Percentiles rank a stretch among this genome's conserved stretches.
Evolutionary conservation across 2,329 filamentous ascomycete genomes (phyloP).

Genomic region (Colletotrichum chlorophyti): DNA sequence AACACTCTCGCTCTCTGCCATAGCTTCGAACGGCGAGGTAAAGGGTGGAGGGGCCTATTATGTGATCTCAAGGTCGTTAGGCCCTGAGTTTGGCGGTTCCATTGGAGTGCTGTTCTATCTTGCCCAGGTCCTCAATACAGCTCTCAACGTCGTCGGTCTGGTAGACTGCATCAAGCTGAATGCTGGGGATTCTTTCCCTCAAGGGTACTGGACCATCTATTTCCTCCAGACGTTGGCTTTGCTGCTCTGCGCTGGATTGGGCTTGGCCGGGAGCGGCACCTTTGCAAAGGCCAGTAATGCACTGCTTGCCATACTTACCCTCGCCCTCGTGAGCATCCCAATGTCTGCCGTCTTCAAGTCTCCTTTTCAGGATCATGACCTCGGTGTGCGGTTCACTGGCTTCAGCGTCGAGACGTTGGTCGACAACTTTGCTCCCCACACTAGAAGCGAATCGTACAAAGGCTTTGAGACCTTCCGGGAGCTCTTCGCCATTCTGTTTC

Average conservation of each 20-base stretch:
- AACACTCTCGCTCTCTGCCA: conserved; percentile 84
- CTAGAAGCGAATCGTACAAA: conserved; percentile 65
- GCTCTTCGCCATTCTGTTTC: conserved; percentile 86
- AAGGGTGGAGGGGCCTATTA: conserved; percentile 89
- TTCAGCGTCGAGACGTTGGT: conserved; percentile 73
- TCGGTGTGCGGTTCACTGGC: conserved; percentile 80
- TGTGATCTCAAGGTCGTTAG: conserved; percentile 83
- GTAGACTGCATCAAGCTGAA: conserved; percentile 84
- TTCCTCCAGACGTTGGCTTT: conserved; percentile 77
- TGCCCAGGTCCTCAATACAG: conserved; percentile 87
- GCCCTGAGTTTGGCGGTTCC: conserved; percentile 87
- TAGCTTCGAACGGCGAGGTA: conserved; percentile 89
- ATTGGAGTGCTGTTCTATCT: conserved; percentile 90
- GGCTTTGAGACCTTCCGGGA: conserved; percentile 77
- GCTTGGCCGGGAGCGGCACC: conserved; percentile 79
- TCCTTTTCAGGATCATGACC: conserved; percentile 69
- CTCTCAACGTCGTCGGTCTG: conserved; percentile 85
- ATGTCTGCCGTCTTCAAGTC: conserved; percentile 73
- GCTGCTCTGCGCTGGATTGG: conserved; percentile 74
- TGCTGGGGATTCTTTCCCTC: conserved; percentile 70
- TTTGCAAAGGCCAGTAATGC: conserved; percentile 84
- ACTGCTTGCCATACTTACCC: conserved; percentile 71
- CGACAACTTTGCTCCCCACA: conserved; percentile 77
- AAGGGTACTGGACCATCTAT: conserved; percentile 80
- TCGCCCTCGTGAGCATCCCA: conserved; percentile 83